Conservation (phyloP, 2,329 filamentous ascomycete genomes). For the Penicillium sp. region DNA sequence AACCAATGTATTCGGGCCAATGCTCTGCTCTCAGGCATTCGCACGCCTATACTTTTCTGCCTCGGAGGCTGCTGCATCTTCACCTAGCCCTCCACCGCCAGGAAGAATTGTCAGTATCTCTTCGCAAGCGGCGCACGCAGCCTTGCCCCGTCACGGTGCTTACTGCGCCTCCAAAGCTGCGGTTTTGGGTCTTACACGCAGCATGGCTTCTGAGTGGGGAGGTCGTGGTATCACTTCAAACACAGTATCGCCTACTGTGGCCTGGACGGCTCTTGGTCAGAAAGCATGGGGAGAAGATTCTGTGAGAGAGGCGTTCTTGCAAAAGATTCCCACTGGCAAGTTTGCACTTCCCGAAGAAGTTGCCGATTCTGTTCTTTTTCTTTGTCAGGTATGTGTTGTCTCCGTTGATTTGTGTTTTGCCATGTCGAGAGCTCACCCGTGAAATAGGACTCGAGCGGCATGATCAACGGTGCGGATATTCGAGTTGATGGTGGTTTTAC, state of each 20-base stretch:
- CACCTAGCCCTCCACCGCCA: slow-evolving; percentile 24
- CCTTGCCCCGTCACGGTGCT: slow-evolving; percentile 43
- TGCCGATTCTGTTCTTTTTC: slow-evolving; percentile 37
- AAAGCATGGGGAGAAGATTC: slow-evolving; percentile 39
- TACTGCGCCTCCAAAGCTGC: slow-evolving; percentile 49
- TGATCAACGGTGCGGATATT: slow-evolving; percentile 42
- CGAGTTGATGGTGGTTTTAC: slow-evolving; percentile 41
- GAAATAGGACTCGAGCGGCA: slow-evolving; percentile 36
- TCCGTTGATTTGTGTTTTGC: neutral
- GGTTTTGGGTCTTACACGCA: slow-evolving; percentile 42
- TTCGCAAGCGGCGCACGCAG: slow-evolving; percentile 46
- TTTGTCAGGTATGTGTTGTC: slow-evolving; percentile 31
- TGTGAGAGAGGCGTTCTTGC: slow-evolving; percentile 35
- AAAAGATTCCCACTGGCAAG: slow-evolving; percentile 37
- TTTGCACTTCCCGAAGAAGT: slow-evolving; percentile 40
- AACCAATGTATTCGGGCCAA: slow-evolving; percentile 44
- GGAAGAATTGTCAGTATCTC: slow-evolving; percentile 47
- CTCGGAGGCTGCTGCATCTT: slow-evolving; percentile 15
- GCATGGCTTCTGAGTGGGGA: slow-evolving; percentile 48
- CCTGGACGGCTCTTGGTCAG: slow-evolving; percentile 45
- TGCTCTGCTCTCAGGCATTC: slow-evolving; percentile 46
- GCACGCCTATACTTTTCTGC: slow-evolving; percentile 39
- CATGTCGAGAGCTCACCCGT: neutral
- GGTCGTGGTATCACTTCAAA: slow-evolving; percentile 45
- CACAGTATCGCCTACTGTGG: slow-evolving; percentile 44